A percentile compares a stretch with the other conserved stretches of the same genome.
phyloP scores from a whole-genome alignment of 306 rosid genomes.

The Alnus glutinosa region DNA sequence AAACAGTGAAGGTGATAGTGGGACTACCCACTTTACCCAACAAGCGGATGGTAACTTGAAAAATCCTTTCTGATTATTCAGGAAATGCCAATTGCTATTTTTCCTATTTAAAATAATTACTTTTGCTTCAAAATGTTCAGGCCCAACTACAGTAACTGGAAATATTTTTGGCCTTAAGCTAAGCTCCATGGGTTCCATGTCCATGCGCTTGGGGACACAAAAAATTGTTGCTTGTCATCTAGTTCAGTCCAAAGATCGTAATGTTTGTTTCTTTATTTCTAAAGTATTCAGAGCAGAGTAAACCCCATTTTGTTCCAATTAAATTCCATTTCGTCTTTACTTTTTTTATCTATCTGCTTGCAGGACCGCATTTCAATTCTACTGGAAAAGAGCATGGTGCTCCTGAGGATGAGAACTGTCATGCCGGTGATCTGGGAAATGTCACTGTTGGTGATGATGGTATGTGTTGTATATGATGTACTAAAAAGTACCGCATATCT shows the following conservation, averaged over 20 bases:
- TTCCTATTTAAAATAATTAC: constrained; percentile 3
- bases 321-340: neutral
- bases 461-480: constrained; percentile 23
- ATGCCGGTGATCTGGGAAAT: constrained; percentile 98
- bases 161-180: constrained; percentile 66
- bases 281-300: neutral
- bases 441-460: constrained; percentile 80
- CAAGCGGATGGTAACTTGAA: constrained; percentile 55
- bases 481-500: too few relatives aligned
- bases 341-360: constrained; percentile 3
- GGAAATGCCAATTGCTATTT: neutral
- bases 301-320: neutral
- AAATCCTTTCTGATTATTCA: neutral
- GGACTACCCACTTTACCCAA: neutral
- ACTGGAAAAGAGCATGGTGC: constrained; percentile 77
- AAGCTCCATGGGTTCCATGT: constrained; percentile 94
- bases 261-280: neutral
- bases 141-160: constrained; percentile 85
- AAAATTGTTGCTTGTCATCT: constrained; percentile 94
- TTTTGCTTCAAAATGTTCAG: constrained; percentile 33
- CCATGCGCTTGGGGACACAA: constrained; percentile 92
- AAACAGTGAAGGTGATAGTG: neutral
- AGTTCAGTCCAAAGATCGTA: constrained; percentile 42
- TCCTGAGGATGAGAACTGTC: constrained; percentile 77
- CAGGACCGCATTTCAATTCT: constrained; percentile 94